A percentile compares a stretch with the other conserved stretches of the same genome.
phyloP scores from a whole-genome alignment of 352 stramenopile genomes.

The Vaucheria bursata region DNA sequence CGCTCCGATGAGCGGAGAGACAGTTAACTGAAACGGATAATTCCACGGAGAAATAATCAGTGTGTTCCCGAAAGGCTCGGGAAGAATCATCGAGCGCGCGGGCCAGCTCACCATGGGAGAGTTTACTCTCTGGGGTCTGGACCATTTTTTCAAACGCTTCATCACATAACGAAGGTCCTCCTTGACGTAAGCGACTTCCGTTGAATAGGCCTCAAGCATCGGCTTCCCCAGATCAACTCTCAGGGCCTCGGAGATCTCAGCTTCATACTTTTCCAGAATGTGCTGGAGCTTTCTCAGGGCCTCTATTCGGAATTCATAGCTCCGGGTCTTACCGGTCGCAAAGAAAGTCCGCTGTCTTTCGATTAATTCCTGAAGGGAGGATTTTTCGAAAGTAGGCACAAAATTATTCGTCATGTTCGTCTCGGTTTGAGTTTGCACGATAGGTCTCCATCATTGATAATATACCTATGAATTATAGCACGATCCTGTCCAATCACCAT shows the following conservation, averaged over 20 bases:
- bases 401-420: too few relatives aligned
- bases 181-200: not conserved
- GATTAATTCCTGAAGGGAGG: too few relatives aligned
- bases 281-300: too few relatives aligned
- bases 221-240: not conserved
- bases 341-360: too few relatives aligned
- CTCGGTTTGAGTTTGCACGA: too few relatives aligned
- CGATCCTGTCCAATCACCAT: too few relatives aligned
- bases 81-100: not conserved
- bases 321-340: too few relatives aligned
- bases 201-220: not conserved
- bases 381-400: too few relatives aligned
- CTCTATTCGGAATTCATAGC: too few relatives aligned
- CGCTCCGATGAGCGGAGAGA: slow-evolving; percentile 64
- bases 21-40: slow-evolving; percentile 68
- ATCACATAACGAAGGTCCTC: not conserved
- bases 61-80: slow-evolving; percentile 59
- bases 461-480: too few relatives aligned
- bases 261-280: too few relatives aligned
- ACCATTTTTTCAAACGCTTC: not conserved
- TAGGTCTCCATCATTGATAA: too few relatives aligned
- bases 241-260: not conserved
- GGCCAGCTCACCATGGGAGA: not conserved
- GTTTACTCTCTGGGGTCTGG: not conserved
- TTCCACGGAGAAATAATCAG: slow-evolving; percentile 83